phyloP scores from a whole-genome alignment of 805 yeast genomes.

The Zygoascus biomembranicola region DNA sequence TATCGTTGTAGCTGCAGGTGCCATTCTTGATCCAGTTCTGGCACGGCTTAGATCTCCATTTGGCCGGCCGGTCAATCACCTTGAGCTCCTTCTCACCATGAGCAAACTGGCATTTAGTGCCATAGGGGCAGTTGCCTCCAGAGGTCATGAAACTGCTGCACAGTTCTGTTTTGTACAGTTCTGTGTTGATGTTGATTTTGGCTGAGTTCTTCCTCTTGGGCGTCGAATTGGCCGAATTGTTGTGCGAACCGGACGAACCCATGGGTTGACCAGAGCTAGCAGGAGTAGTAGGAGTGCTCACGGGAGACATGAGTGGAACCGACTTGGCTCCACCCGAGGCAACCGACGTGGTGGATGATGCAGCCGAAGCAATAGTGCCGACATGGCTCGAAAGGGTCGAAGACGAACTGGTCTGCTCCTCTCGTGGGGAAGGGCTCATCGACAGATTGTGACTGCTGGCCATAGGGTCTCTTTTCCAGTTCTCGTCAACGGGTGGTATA shows the following conservation, averaged over 20 bases:
- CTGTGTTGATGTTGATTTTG: slow-evolving; percentile 40
- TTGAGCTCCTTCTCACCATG: slow-evolving; percentile 79
- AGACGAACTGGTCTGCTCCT: not conserved
- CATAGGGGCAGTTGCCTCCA: slow-evolving; percentile 75
- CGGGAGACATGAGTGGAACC: not conserved
- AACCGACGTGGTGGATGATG: not conserved
- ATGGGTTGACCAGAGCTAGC: not conserved
- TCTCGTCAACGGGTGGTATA: not conserved
- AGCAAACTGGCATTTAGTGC: slow-evolving; percentile 88
- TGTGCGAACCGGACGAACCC: not conserved
- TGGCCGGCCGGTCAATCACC: slow-evolving; percentile 60
- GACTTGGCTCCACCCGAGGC: not conserved
- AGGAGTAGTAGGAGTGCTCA: not conserved
- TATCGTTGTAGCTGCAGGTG: slow-evolving; percentile 75
- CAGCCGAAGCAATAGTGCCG: not conserved
- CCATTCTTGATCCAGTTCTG: slow-evolving; percentile 81
- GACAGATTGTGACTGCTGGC: not conserved
- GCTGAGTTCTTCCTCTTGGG: slow-evolving; percentile 21
- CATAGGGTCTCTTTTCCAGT: not conserved
- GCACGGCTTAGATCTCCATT: slow-evolving; percentile 89
- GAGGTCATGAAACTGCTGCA: slow-evolving; percentile 69
- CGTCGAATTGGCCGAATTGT: slow-evolving; percentile 17
- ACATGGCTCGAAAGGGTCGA: not conserved
- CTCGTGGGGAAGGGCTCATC: not conserved
- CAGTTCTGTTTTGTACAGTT: slow-evolving; percentile 81